Percentiles rank a stretch among this genome's conserved stretches.
Conservation (phyloP, 495 filamentous ascomycete species). For the Tetracladium marchalianum region DNA sequence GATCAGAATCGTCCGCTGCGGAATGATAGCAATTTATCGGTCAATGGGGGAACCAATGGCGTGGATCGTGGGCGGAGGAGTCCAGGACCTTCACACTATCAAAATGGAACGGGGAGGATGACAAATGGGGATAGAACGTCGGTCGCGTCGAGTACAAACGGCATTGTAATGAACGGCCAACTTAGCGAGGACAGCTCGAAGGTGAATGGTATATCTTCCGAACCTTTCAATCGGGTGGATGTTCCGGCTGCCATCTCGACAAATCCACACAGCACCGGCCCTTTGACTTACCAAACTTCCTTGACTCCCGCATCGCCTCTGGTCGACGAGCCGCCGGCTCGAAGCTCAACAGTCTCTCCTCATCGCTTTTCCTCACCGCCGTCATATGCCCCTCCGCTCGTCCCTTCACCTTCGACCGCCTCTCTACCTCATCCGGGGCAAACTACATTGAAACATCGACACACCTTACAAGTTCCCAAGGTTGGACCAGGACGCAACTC, state of each 20-base stretch:
- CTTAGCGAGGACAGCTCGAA: slow-evolving; percentile 15
- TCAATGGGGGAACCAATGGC: slow-evolving; percentile 34
- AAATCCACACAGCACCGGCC: slow-evolving; percentile 17
- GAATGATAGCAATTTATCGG: slow-evolving; percentile 42
- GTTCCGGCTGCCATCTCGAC: slow-evolving; percentile 19
- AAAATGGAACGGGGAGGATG: slow-evolving; percentile 23
- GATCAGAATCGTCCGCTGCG: slow-evolving; percentile 35
- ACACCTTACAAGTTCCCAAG: slow-evolving; percentile 84
- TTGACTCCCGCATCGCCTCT: slow-evolving; percentile 30
- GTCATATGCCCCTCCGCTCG: slow-evolving; percentile 38
- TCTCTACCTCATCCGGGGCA: slow-evolving; percentile 32
- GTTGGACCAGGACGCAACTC: slow-evolving; percentile 35
- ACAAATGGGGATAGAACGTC: slow-evolving; percentile 13
- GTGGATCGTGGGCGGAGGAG: slow-evolving; percentile 29
- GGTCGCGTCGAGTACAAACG: slow-evolving; percentile 11
- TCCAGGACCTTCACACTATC: slow-evolving; percentile 1
- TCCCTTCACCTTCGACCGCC: slow-evolving; percentile 34
- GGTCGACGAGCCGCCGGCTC: slow-evolving; percentile 29
- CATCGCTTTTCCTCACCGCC: slow-evolving; percentile 75
- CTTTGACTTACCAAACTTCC: slow-evolving; percentile 17
- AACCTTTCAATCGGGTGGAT: slow-evolving; percentile 28
- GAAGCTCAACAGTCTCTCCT: slow-evolving; percentile 29
- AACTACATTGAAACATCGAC: slow-evolving; percentile 61
- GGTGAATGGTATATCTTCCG: slow-evolving; percentile 31
- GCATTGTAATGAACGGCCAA: slow-evolving; percentile 4